Conservation (phyloP, 2,329 filamentous ascomycete species). For the Penicillium sp. region DNA sequence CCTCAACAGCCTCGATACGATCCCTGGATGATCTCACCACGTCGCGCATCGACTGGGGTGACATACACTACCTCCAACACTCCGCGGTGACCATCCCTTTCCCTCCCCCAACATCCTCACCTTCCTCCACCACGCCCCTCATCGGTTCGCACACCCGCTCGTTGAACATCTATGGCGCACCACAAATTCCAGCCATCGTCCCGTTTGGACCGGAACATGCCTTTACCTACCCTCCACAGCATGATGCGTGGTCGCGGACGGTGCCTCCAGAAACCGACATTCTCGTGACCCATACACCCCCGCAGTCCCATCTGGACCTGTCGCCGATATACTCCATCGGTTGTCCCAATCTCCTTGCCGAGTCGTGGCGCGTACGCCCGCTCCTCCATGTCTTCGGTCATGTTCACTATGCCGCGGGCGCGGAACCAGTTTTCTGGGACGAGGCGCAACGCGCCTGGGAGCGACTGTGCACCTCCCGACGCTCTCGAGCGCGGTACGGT, state of each 20-base stretch:
- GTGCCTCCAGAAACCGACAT: conserved; percentile 69
- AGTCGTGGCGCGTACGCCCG: conserved; percentile 69
- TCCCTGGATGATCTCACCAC: conserved; percentile 40
- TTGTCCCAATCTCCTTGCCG: conserved; percentile 63
- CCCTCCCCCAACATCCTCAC: conserved; percentile 26
- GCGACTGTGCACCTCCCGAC: conserved; percentile 47
- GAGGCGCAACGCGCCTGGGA: conserved; percentile 67
- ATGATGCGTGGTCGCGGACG: conserved; percentile 65
- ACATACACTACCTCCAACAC: conserved; percentile 70
- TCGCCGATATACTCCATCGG: conserved; percentile 57
- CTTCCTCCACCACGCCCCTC: conserved; percentile 24
- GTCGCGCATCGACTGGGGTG: conserved; percentile 57
- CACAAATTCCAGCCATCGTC: conserved; percentile 62
- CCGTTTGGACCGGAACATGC: conserved; percentile 67
- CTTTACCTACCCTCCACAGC: conserved; percentile 64
- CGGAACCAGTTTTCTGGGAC: conserved; percentile 67
- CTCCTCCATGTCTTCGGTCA: conserved; percentile 79
- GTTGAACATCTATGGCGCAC: conserved; percentile 71
- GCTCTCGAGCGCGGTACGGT: conserved; percentile 22
- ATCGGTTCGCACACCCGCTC: conserved; percentile 53
- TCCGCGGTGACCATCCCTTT: conserved; percentile 52
- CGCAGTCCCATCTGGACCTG: conserved; percentile 61
- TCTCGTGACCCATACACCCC: conserved; percentile 74
- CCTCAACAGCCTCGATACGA: conserved; percentile 34
- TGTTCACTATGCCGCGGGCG: conserved; percentile 69